Evolutionary conservation across 2,329 filamentous ascomycete genomes (phyloP).

Genomic region (Aspergillaceae sp.): DNA sequence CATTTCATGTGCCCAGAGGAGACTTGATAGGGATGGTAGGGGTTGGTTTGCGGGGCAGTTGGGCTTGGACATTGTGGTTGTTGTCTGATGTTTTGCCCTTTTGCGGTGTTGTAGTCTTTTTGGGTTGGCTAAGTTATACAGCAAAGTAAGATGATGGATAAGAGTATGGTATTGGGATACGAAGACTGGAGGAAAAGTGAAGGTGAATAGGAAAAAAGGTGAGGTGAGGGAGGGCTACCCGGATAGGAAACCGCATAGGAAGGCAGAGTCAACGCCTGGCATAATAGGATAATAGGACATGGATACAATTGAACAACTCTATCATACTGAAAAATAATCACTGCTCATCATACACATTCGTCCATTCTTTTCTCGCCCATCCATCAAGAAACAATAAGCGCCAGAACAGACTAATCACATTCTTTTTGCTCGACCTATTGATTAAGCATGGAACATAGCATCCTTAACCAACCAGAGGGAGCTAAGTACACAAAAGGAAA

Average conservation of each 20-base stretch:
- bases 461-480: slow-evolving; percentile 32
- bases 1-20: slow-evolving; percentile 34
- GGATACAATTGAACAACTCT: slow-evolving; percentile 24
- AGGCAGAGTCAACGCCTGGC: slow-evolving; percentile 1
- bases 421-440: slow-evolving; percentile 28
- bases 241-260: too few relatives aligned
- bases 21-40: slow-evolving; percentile 7
- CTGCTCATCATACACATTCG: neutral
- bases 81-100: neutral
- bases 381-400: slow-evolving; percentile 5
- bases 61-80: too few relatives aligned
- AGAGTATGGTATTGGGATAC: neutral
- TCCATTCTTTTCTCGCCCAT: slow-evolving; percentile 3
- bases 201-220: too few relatives aligned
- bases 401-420: slow-evolving; percentile 28
- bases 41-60: slow-evolving; percentile 2
- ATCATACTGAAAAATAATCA: slow-evolving; percentile 11
- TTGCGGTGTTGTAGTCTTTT: neutral
- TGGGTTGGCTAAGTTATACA: neutral
- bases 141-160: neutral
- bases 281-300: slow-evolving; percentile 20
- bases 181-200: too few relatives aligned
- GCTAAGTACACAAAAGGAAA: slow-evolving; percentile 25
- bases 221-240: too few relatives aligned
- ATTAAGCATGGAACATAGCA: slow-evolving; percentile 27